Evolutionary conservation across 208 protist genomes (phyloP).

Genomic region (Acanthamoeba lenticulata): DNA sequence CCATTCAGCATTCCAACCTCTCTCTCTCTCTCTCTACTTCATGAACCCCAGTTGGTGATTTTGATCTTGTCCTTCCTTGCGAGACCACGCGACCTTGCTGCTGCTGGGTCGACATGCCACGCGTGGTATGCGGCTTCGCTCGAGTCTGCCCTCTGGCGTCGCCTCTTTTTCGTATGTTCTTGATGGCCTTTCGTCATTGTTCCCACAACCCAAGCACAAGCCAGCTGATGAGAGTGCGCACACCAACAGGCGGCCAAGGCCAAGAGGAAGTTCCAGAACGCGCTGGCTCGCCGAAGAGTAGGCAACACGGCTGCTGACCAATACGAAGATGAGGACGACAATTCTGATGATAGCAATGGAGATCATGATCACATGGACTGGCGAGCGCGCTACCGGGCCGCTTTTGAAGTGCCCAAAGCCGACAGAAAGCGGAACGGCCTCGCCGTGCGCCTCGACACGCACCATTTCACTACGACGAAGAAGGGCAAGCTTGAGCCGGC

Average conservation of each 20-base stretch:
- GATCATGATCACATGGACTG: too few species aligned
- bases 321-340: too few species aligned
- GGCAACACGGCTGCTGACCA: too few species aligned
- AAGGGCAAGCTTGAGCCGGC: not conserved
- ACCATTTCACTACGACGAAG: not conserved
- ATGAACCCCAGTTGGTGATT: not conserved
- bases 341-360: too few species aligned
- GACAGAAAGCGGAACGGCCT: not conserved
- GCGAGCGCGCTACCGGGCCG: too few species aligned
- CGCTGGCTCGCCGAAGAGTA: not conserved
- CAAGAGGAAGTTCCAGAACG: not conserved
- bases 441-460: not conserved
- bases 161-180: not conserved
- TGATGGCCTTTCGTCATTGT: too few species aligned
- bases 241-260: not conserved
- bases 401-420: not conserved
- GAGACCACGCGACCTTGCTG: not conserved
- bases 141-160: not conserved
- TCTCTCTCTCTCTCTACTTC: not conserved
- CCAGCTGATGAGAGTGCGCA: too few species aligned
- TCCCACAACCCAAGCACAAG: not conserved
- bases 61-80: not conserved
- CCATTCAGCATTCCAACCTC: not conserved
- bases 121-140: not conserved
- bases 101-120: not conserved